A percentile compares a stretch with the other conserved stretches of the same genome.
These are phyloP conservation scores for Prunus mira DNA, from an alignment of 306 rosid genomes.

Conservation along the genomic window DNA sequence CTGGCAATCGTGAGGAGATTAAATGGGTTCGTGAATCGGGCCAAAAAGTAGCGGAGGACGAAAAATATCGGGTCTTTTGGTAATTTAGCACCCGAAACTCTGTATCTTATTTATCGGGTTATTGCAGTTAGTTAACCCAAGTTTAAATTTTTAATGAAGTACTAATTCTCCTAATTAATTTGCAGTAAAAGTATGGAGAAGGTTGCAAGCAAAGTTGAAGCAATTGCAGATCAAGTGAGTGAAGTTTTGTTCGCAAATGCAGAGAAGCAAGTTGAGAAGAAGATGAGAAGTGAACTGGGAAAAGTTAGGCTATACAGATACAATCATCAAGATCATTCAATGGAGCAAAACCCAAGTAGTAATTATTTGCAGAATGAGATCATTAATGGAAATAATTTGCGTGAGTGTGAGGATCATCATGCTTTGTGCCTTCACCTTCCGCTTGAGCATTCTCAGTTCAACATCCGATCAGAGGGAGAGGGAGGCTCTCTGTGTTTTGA, in stretches of 20 bases:
- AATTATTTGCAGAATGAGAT: constrained; percentile 3
- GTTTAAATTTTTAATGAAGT: not conserved
- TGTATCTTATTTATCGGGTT: not conserved
- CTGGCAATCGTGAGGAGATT: constrained; percentile 34
- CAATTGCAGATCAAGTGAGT: constrained; percentile 45
- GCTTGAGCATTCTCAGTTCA: constrained; percentile 49
- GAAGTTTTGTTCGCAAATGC: constrained; percentile 26
- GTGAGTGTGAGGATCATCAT: constrained; percentile 32
- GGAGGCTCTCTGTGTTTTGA: constrained; percentile 48
- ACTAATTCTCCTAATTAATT: no score
- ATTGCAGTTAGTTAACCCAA: not conserved
- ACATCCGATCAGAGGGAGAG: constrained; percentile 44
- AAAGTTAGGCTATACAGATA: constrained; percentile 53
- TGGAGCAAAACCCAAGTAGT: constrained; percentile 12
- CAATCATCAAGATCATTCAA: constrained; percentile 37
- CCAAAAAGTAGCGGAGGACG: not conserved
- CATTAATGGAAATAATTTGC: constrained; percentile 3
- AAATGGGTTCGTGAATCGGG: constrained; percentile 17
- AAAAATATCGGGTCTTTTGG: constrained; percentile 48
- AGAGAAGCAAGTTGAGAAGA: constrained; percentile 27
- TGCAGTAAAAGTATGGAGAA: constrained; percentile 45
- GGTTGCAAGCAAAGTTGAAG: constrained; percentile 54
- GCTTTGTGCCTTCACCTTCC: constrained; percentile 68
- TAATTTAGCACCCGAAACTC: constrained; percentile 14
- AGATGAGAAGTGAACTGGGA: constrained; percentile 19